phyloP scores from a whole-genome alignment of 169 alveolate species.

The Blepharisma undulans region DNA sequence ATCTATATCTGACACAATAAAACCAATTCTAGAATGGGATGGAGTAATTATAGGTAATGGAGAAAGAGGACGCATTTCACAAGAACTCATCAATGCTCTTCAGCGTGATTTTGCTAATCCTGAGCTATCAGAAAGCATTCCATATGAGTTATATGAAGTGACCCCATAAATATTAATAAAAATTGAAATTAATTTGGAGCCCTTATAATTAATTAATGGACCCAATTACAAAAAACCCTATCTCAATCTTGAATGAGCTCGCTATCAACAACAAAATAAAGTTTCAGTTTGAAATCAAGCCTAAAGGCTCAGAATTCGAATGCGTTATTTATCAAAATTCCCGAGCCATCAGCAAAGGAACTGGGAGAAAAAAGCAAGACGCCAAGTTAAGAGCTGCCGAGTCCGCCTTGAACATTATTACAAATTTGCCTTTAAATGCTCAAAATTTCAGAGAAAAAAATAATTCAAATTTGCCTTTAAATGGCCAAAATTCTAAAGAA shows the following conservation, averaged over 20 bases:
- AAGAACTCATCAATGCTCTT: neutral
- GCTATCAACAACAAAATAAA: neutral
- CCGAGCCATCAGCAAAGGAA: neutral
- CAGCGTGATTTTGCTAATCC: neutral
- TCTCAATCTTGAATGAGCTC: neutral
- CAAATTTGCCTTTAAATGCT: neutral
- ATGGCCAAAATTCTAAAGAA: neutral
- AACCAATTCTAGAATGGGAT: neutral
- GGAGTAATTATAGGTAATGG: conserved; percentile 2
- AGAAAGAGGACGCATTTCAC: neutral
- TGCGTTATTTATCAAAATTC: neutral
- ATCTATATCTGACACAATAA: neutral
- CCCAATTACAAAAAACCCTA: neutral
- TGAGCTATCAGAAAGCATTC: neutral
- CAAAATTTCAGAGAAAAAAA: neutral
- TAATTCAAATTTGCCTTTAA: no score
- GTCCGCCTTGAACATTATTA: neutral
- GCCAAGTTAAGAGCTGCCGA: neutral
- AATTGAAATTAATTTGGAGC: neutral
- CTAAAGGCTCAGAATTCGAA: neutral
- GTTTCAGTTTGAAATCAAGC: neutral
- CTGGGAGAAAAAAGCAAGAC: neutral
- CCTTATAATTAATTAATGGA: neutral
- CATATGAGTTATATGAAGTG: neutral
- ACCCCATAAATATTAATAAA: neutral